phyloP scores from a whole-genome alignment of 2,329 filamentous ascomycete species.

The Fusarium gaditjirri region DNA sequence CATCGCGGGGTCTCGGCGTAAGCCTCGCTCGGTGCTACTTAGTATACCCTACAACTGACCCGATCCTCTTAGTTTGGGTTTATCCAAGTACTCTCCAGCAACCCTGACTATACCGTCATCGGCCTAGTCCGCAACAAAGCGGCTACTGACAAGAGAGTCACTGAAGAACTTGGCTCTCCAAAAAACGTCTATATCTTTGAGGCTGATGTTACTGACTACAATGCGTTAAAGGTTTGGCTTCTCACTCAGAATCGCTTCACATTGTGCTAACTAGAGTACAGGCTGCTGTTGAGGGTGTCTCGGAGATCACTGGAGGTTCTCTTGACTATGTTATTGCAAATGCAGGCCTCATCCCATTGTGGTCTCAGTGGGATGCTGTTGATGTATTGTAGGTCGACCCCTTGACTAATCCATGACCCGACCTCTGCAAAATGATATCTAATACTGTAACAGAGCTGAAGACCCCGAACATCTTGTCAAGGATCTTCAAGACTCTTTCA shows the following conservation, averaged over 20 bases:
- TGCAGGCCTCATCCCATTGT: neutral
- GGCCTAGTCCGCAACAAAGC: neutral
- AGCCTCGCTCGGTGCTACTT: accelerated
- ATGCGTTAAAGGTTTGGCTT: neutral
- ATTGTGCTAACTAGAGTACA: accelerated
- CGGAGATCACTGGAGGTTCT: neutral
- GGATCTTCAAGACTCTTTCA: neutral
- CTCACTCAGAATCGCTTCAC: accelerated
- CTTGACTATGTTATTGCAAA: neutral
- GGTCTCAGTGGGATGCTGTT: neutral
- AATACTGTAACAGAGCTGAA: neutral
- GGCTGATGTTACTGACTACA: neutral
- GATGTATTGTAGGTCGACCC: neutral
- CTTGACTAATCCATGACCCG: accelerated
- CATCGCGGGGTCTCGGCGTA: neutral
- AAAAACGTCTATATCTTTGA: neutral
- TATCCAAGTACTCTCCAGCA: neutral
- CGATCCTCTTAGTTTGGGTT: neutral
- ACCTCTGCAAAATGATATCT: neutral
- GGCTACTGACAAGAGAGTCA: neutral
- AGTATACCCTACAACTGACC: neutral
- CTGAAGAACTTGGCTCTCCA: neutral
- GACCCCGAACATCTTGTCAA: neutral
- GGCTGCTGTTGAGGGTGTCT: neutral
- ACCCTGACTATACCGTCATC: neutral